Percentiles rank a stretch among this genome's conserved stretches.
Evolutionary conservation across 179 eudicot genomes (phyloP).

Genomic region (Corrigiola litoralis): DNA sequence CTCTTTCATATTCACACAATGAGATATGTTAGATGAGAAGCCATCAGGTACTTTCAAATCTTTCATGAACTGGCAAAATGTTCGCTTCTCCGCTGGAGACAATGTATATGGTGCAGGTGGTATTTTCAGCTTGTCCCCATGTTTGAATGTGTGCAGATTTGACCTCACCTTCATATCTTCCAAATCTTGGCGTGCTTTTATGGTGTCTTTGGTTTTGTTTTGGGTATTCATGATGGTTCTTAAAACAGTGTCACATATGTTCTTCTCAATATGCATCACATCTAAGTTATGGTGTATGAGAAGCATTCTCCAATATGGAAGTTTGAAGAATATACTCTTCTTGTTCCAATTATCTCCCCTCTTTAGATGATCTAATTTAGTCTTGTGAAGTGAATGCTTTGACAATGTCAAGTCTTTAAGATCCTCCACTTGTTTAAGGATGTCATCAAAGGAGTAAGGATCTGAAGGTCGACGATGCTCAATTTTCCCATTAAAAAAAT

Average conservation of each 20-base stretch:
- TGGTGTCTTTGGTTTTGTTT: slow-evolving; percentile 5
- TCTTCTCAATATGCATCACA: slow-evolving; percentile 14
- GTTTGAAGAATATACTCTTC: neutral
- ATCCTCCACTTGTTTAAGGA: neutral
- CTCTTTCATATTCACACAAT: slow-evolving; percentile 6
- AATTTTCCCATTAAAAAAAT: neutral
- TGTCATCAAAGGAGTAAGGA: neutral
- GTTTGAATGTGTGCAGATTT: neutral
- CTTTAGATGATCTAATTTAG: neutral
- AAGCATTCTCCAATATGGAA: neutral
- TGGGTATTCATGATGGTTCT: slow-evolving; percentile 3
- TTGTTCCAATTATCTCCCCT: slow-evolving; percentile 11
- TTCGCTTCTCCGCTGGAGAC: neutral
- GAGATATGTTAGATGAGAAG: slow-evolving; percentile 8
- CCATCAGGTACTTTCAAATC: slow-evolving; percentile 6
- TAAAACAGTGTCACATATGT: neutral
- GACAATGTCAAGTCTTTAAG: neutral
- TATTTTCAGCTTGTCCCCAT: neutral
- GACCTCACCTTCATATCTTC: neutral
- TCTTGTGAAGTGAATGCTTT: neutral
- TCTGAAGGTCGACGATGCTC: neutral
- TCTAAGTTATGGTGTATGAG: neutral
- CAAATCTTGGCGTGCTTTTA: neutral
- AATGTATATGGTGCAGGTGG: neutral
- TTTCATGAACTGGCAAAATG: neutral